Conservation (phyloP, 768 basidiomycete species). For the Amylocystis lapponica region DNA sequence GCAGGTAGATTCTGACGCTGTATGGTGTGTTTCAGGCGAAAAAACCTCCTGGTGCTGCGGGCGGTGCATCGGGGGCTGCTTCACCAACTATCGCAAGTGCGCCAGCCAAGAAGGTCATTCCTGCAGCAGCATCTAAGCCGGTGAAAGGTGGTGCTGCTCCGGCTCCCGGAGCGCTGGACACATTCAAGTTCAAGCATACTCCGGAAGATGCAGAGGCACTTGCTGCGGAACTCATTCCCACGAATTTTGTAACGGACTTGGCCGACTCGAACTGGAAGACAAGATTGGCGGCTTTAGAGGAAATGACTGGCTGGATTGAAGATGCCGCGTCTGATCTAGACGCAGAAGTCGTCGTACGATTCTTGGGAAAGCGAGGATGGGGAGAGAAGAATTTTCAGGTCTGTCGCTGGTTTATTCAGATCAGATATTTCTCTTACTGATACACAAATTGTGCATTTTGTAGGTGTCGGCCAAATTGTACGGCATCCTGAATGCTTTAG, state of each 20-base stretch:
- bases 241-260: constrained; percentile 62
- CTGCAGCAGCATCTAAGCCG: constrained; percentile 33
- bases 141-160: constrained; percentile 44
- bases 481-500: constrained; percentile 64
- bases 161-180: constrained; percentile 57
- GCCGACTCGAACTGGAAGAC: constrained; percentile 94
- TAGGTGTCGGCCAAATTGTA: constrained; percentile 92
- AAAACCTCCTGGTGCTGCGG: constrained; percentile 39
- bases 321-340: constrained; percentile 61
- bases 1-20: neutral
- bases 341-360: constrained; percentile 82
- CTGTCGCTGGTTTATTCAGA: neutral
- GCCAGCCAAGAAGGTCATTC: constrained; percentile 40
- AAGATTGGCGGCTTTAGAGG: constrained; percentile 81
- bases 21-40: constrained; percentile 36
- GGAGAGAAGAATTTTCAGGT: constrained; percentile 99
- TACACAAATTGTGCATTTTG: neutral
- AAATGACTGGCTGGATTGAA: constrained; percentile 80
- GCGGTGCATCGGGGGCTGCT: constrained; percentile 13
- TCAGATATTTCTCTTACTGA: neutral
- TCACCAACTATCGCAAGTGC: constrained; percentile 22
- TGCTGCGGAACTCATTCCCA: constrained; percentile 67
- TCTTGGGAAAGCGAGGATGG: constrained; percentile 91
- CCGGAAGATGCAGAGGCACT: constrained; percentile 89
- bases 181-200: constrained; percentile 86